These are phyloP conservation scores for Heimioporus sp. DNA, from an alignment of 768 basidiomycete genomes.

Conservation along the genomic window DNA sequence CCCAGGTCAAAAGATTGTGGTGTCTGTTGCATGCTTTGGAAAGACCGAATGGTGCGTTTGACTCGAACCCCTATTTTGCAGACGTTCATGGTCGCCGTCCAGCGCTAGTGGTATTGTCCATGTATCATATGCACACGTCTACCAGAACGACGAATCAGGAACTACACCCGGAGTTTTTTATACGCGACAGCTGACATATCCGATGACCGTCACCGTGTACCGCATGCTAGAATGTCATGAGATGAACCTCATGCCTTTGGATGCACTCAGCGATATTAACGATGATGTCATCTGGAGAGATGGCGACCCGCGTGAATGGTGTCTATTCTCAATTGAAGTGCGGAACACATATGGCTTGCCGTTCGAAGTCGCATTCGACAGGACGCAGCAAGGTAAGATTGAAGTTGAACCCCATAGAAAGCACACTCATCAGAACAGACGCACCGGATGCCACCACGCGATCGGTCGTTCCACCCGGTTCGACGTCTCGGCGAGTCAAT, in stretches of 20 bases:
- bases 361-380: slow-evolving; percentile 82
- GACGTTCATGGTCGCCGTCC: slow-evolving; percentile 2
- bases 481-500: slow-evolving; percentile 66
- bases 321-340: slow-evolving; percentile 87
- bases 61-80: not conserved
- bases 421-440: slow-evolving; percentile 32
- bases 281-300: slow-evolving; percentile 34
- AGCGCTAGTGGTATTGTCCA: slow-evolving; percentile 80
- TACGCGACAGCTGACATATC: slow-evolving; percentile 84
- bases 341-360: slow-evolving; percentile 88
- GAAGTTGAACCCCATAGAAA: not conserved
- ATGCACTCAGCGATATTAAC: slow-evolving; percentile 19
- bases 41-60: slow-evolving; percentile 85
- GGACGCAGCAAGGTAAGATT: slow-evolving; percentile 58
- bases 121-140: slow-evolving; percentile 77
- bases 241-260: slow-evolving; percentile 77
- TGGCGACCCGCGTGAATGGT: slow-evolving; percentile 65
- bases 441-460: slow-evolving; percentile 40
- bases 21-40: slow-evolving; percentile 77
- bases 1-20: slow-evolving; percentile 67
- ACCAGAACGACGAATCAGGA: slow-evolving; percentile 37
- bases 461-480: slow-evolving; percentile 81
- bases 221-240: slow-evolving; percentile 87
- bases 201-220: slow-evolving; percentile 91
- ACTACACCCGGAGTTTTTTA: slow-evolving; percentile 60